Base-by-base conservation (phyloP, 2,329 filamentous ascomycete genomes). In the Cercospora sp. region DNA sequence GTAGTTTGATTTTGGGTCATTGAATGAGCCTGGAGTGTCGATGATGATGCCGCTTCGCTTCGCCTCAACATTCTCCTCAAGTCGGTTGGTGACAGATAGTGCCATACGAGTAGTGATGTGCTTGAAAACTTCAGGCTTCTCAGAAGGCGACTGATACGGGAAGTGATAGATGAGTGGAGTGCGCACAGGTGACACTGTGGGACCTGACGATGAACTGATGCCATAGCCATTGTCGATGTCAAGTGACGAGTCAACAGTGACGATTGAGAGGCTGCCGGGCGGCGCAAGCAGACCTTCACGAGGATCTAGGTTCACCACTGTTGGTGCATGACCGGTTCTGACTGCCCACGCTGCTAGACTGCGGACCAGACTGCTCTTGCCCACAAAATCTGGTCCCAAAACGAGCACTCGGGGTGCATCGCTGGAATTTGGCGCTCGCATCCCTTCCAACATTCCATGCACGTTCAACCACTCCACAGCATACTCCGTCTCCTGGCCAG, bases 111-210 rank as follows among this genome's bases (percentile, higher is more conserved):
- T 91, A 26, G 92, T 83, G 69, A 97, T 82, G 12, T 89, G 86
- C 76, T 88, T 90, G 82, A 91, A 98, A 53, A 94, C 81, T 30
- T 74, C 73, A 0, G 87, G 84, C 69, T 93, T 91, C 61, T 93
- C 91, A 73, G 93, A 90, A 0, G 92, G 87, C 70, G 85, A 88
- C 63, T 87, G 85, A 70, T 91, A 84, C 16, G 95, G 94, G 79
- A 92, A 97, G 80, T 93, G 92, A 78, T 97, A 97, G 30, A 94
- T 93, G 64, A 99, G 82, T 5, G 95, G 95, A 74, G 97, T 85
- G 83, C 97, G 98, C 63, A 97, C 92, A 0, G 94, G 94, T 18
- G 97, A 89, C 0, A 89, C 87, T 73, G 91, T 95, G 0, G 95
- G 94, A 0, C 94, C 95, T 72, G 91, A 96, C 74, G 94, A 97